phyloP scores from a whole-genome alignment of 345 rosid species.

The Syzygium oleosum region DNA sequence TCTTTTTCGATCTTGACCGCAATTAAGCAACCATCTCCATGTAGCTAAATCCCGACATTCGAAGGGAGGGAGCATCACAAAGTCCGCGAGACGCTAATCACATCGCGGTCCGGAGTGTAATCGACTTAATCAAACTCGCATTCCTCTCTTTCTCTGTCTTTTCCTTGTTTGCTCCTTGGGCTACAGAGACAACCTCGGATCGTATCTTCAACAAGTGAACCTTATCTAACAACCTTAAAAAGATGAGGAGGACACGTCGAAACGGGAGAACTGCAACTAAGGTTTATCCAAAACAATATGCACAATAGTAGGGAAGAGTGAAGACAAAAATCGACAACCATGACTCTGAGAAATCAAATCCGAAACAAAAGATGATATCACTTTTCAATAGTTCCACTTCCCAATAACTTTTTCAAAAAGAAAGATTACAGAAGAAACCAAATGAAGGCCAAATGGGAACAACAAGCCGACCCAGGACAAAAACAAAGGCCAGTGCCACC shows the following conservation, averaged over 20 bases:
- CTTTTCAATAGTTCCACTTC: background rate
- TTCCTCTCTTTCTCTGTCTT: background rate
- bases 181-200: background rate
- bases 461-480: background rate
- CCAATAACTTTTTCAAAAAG: background rate
- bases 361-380: background rate
- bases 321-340: background rate
- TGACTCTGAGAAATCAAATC: background rate
- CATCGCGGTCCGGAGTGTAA: background rate
- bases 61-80: background rate
- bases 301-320: background rate
- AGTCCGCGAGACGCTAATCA: background rate
- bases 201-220: background rate
- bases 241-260: background rate
- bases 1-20: background rate
- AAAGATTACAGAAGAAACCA: background rate
- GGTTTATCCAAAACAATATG: background rate
- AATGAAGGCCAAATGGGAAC: background rate
- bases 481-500: background rate
- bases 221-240: background rate
- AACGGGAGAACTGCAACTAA: background rate
- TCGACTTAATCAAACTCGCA: background rate
- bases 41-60: background rate
- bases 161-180: background rate
- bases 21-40: background rate